A percentile compares a stretch with the other conserved stretches of the same genome.
Conservation (phyloP, 2,329 filamentous ascomycete species). For the Emergomyces africanus region DNA sequence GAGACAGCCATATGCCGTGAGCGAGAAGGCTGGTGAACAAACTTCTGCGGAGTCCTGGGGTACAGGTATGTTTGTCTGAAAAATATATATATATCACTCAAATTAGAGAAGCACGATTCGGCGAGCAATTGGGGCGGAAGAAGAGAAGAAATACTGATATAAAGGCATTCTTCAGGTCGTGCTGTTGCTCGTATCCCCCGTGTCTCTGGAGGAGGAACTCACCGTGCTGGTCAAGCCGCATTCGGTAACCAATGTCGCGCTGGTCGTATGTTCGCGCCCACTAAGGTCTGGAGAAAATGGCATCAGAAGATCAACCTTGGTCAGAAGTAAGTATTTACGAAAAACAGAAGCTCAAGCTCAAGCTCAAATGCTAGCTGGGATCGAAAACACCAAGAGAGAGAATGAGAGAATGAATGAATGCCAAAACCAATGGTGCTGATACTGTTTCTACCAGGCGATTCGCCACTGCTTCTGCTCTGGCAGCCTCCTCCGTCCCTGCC, state of each 20-base stretch:
- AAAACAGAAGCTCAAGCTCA: slow-evolving; percentile 6
- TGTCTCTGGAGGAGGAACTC: slow-evolving; percentile 99
- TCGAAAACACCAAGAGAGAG: too few species aligned
- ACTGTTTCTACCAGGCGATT: slow-evolving; percentile 56
- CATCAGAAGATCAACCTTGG: slow-evolving; percentile 99
- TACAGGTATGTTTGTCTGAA: slow-evolving; percentile 60
- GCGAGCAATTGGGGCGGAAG: slow-evolving; percentile 6
- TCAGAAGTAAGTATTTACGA: slow-evolving; percentile 63
- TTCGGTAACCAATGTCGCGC: slow-evolving; percentile 99
- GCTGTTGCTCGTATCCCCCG: slow-evolving; percentile 99
- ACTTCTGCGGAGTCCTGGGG: slow-evolving; percentile 99
- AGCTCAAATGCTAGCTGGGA: slow-evolving; percentile 6
- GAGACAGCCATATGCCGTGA: slow-evolving; percentile 98
- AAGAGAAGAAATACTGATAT: slow-evolving; percentile 5
- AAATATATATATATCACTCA: slow-evolving; percentile 8
- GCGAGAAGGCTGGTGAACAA: slow-evolving; percentile 99
- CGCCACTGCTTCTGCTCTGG: slow-evolving; percentile 92
- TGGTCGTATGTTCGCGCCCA: slow-evolving; percentile 99
- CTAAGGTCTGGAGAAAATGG: slow-evolving; percentile 99
- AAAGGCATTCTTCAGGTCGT: slow-evolving; percentile 51
- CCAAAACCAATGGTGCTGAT: slow-evolving; percentile 5
- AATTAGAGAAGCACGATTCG: background rate
- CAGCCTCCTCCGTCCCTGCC: slow-evolving; percentile 87
- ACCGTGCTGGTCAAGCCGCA: slow-evolving; percentile 98
- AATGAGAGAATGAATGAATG: background rate